Conservation (phyloP, 2,329 filamentous ascomycete species). For the Epichloe coenophiala region DNA sequence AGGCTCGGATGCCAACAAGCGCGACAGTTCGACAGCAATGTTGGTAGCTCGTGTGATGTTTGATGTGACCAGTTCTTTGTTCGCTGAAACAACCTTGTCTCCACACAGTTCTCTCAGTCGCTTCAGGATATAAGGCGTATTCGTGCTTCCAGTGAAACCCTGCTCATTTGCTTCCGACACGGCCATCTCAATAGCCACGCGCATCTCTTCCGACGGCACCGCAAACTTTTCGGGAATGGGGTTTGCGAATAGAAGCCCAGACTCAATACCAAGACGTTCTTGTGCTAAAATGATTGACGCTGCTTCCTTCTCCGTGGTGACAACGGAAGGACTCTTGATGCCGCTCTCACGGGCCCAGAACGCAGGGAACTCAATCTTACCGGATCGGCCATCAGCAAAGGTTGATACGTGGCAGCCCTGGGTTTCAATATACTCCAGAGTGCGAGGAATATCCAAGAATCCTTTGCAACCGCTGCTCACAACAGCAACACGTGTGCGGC, state of each 20-base stretch:
- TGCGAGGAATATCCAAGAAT: conserved; percentile 83
- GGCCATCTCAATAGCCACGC: conserved; percentile 53
- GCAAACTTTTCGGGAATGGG: conserved; percentile 61
- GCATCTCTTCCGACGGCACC: conserved; percentile 59
- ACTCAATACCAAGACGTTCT: conserved; percentile 55
- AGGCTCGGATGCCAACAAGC: conserved; percentile 22
- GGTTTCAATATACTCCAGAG: conserved; percentile 63
- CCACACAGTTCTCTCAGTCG: conserved; percentile 70
- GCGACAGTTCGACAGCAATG: conserved; percentile 39
- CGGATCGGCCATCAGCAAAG: conserved; percentile 68
- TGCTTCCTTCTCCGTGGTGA: conserved; percentile 66
- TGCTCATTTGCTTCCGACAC: conserved; percentile 49
- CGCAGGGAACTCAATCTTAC: conserved; percentile 70
- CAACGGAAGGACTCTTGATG: conserved; percentile 59
- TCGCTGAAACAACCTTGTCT: conserved; percentile 58
- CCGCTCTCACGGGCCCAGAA: conserved; percentile 90
- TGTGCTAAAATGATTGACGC: conserved; percentile 81
- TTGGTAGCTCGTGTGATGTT: conserved; percentile 43
- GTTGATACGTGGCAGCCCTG: conserved; percentile 74
- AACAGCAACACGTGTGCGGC: conserved; percentile 77
- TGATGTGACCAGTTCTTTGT: conserved; percentile 45
- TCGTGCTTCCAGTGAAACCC: conserved; percentile 58
- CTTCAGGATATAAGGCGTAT: conserved; percentile 71
- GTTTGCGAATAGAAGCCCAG: conserved; percentile 79
- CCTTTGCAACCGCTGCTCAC: conserved; percentile 89